These are phyloP conservation scores for Wickerhamomyces canadensis DNA, from an alignment of 805 yeast genomes.

Conservation along the genomic window DNA sequence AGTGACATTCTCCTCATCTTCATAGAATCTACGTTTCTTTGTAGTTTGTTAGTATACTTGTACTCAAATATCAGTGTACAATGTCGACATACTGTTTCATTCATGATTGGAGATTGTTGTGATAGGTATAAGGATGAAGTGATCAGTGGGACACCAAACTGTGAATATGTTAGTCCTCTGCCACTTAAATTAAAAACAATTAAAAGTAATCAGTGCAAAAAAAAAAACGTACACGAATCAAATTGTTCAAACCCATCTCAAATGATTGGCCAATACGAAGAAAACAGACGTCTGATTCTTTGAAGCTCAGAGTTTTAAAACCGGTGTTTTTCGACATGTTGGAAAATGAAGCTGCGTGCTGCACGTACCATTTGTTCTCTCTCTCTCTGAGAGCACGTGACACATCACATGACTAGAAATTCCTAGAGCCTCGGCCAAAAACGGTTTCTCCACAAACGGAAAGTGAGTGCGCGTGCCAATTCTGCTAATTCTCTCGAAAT, in stretches of 20 bases:
- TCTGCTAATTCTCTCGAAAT: no score
- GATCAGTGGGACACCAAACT: conserved; percentile 3
- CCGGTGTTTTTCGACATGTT: no score
- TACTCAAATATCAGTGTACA: no score
- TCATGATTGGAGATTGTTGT: conserved; percentile 3
- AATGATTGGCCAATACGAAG: neutral
- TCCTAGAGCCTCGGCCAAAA: neutral
- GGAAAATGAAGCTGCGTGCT: no score
- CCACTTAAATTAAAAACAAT: no score
- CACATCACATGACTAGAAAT: neutral
- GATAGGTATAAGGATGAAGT: conserved; percentile 1
- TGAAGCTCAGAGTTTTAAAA: no score
- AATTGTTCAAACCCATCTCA: neutral
- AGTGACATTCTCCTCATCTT: conserved; percentile 39
- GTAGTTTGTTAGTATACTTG: neutral
- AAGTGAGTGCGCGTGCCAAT: neutral
- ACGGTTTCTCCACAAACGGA: neutral
- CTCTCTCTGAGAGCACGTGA: neutral
- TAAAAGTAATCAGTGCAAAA: no score
- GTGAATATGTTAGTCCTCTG: no score
- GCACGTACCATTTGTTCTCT: no score
- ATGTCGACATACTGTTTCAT: conserved; percentile 2
- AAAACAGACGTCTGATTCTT: neutral
- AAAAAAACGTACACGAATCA: conserved; percentile 4
- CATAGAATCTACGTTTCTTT: conserved; percentile 34